These are phyloP conservation scores for Penicillium sp. DNA, from an alignment of 2,329 filamentous ascomycete genomes.

Conservation along the genomic window DNA sequence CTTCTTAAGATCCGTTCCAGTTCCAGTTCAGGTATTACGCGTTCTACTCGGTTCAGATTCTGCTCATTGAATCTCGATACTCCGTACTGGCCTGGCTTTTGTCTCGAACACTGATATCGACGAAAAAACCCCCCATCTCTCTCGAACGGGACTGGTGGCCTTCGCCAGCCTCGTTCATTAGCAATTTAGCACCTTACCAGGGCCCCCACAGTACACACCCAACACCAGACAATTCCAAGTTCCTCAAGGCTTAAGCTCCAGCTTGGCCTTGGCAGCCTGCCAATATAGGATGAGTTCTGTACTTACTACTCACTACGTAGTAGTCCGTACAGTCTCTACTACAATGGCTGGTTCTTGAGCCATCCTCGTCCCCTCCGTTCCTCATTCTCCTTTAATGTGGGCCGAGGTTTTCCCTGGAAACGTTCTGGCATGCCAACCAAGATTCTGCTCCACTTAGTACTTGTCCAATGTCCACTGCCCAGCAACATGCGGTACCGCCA, in stretches of 20 bases:
- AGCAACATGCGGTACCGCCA: neutral
- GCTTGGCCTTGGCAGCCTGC: neutral
- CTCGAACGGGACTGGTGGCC: neutral
- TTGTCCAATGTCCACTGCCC: neutral
- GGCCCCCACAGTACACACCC: neutral
- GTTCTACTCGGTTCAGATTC: neutral
- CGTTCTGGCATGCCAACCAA: slow-evolving; percentile 13
- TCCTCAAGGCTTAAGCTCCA: neutral
- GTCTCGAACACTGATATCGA: neutral
- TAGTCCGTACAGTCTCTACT: too few relatives aligned
- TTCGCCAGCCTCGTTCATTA: slow-evolving; percentile 1
- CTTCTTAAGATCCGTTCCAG: too few relatives aligned
- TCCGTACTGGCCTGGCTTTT: neutral
- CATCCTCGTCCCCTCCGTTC: neutral
- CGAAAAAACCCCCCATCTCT: neutral
- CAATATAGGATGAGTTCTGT: neutral
- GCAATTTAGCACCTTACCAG: neutral
- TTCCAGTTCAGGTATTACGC: neutral
- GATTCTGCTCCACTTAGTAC: slow-evolving; percentile 13
- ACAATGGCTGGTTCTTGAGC: neutral
- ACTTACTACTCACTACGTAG: too few relatives aligned
- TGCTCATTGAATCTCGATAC: neutral
- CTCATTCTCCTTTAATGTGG: neutral
- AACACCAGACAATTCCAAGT: neutral
- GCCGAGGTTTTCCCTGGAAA: slow-evolving; percentile 5